These are phyloP conservation scores for Zostera marina DNA, from an alignment of 116 monocot genomes.

Conservation along the genomic window DNA sequence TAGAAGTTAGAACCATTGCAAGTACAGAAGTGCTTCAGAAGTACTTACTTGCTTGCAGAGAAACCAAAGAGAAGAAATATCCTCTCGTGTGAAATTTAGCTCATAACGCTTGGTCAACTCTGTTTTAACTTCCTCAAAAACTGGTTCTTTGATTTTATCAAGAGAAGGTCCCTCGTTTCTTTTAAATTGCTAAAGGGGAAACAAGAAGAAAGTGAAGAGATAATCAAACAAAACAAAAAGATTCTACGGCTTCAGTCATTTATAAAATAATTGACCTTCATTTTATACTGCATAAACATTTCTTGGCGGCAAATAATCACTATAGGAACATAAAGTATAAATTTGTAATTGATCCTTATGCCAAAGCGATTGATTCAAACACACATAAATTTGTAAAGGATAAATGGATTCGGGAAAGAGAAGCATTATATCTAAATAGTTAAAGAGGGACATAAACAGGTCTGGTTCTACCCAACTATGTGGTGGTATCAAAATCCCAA, in stretches of 20 bases:
- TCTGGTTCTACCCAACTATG: no score
- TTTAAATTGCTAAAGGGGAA: constrained; percentile 57
- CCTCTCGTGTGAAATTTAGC: constrained; percentile 69
- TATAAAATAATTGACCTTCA: not conserved
- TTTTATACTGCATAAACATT: not conserved
- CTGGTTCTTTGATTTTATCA: constrained; percentile 70
- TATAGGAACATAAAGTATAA: not conserved
- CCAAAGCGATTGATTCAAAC: no score
- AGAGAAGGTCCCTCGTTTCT: constrained; percentile 72
- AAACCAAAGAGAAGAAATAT: constrained; percentile 90
- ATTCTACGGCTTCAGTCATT: not conserved
- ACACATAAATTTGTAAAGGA: no score
- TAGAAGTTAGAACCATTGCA: no score
- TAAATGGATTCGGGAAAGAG: no score
- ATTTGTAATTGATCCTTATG: no score
- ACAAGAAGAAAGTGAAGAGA: not conserved
- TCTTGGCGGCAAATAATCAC: not conserved
- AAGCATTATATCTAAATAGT: no score
- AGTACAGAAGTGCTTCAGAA: not conserved
- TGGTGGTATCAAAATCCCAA: no score
- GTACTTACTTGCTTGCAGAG: constrained; percentile 84
- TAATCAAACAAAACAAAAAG: not conserved
- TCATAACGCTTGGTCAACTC: constrained; percentile 29
- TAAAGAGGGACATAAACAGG: no score
- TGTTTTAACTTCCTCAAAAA: constrained; percentile 50